Evolutionary conservation across 495 filamentous ascomycete species (phyloP).

Genomic region (Niebla homalea): DNA sequence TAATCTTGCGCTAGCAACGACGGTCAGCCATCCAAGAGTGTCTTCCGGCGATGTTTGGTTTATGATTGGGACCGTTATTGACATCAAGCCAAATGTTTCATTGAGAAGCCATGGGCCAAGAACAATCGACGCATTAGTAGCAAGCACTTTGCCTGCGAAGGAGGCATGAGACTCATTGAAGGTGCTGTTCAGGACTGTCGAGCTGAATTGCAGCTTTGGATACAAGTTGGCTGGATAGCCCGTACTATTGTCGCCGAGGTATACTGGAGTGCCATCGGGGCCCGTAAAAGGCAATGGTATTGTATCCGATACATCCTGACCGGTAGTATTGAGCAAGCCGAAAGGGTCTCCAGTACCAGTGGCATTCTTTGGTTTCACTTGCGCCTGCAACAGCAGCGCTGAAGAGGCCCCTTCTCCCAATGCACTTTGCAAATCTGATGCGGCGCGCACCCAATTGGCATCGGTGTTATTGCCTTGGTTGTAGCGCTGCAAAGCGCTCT

Average conservation of each 20-base stretch:
- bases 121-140: conserved; percentile 39
- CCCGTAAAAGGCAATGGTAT: conserved; percentile 44
- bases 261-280: conserved; percentile 41
- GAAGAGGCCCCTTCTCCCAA: conserved; percentile 36
- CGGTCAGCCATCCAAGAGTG: conserved; percentile 52
- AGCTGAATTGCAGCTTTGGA: conserved; percentile 56
- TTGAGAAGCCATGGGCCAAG: conserved; percentile 60
- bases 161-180: conserved; percentile 25
- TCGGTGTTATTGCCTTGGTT: conserved; percentile 34
- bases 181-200: conserved; percentile 24
- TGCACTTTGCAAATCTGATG: conserved; percentile 46
- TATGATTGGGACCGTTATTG: conserved; percentile 61
- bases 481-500: conserved; percentile 46
- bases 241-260: conserved; percentile 41
- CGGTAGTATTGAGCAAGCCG: conserved; percentile 50
- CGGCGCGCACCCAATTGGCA: conserved; percentile 41
- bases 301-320: conserved; percentile 22
- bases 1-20: conserved; percentile 48
- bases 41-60: conserved; percentile 42
- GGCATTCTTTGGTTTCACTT: conserved; percentile 49
- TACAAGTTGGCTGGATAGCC: conserved; percentile 59
- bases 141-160: conserved; percentile 38
- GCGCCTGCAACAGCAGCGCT: conserved; percentile 49
- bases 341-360: conserved; percentile 32
- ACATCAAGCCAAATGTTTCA: conserved; percentile 57